phyloP scores from a whole-genome alignment of 1,284 basidiomycete genomes.

The Neonothopanus nambi region DNA sequence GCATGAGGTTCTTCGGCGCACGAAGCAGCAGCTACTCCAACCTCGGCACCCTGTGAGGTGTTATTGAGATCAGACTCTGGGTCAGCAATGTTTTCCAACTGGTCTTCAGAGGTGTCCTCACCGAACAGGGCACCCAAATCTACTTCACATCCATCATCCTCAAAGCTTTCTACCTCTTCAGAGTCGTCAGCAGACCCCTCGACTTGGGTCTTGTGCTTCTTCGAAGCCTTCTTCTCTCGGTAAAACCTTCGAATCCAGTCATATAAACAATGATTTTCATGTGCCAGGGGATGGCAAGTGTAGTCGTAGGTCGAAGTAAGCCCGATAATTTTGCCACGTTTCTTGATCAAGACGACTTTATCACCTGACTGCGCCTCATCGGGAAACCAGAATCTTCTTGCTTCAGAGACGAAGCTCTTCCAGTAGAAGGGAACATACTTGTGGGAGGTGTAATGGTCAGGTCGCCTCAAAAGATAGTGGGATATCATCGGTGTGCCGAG shows the following conservation, averaged over 20 bases:
- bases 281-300: not conserved
- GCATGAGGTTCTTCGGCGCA: too few relatives aligned
- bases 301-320: not conserved
- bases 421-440: constrained; percentile 29
- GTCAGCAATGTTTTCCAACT: too few relatives aligned
- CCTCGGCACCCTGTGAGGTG: not conserved
- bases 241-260: not conserved
- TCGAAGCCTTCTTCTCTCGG: too few relatives aligned
- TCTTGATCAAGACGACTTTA: constrained; percentile 10
- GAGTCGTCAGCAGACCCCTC: too few relatives aligned
- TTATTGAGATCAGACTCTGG: not conserved
- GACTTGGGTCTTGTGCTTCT: not conserved
- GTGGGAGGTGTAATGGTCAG: constrained; percentile 32
- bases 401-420: constrained; percentile 24
- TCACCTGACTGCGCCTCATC: not conserved
- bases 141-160: too few relatives aligned
- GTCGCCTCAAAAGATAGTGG: constrained; percentile 29
- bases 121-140: too few relatives aligned
- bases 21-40: too few relatives aligned
- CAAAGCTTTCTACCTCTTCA: too few relatives aligned
- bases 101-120: too few relatives aligned
- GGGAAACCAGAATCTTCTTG: constrained; percentile 12
- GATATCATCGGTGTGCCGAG: constrained; percentile 30
- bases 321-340: not conserved
- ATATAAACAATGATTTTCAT: not conserved